Evolutionary conservation across 2,329 filamentous ascomycete species (phyloP), one percentile per base, ranked within the genome.

Genomic region (Calonectria leucothoes): DNA sequence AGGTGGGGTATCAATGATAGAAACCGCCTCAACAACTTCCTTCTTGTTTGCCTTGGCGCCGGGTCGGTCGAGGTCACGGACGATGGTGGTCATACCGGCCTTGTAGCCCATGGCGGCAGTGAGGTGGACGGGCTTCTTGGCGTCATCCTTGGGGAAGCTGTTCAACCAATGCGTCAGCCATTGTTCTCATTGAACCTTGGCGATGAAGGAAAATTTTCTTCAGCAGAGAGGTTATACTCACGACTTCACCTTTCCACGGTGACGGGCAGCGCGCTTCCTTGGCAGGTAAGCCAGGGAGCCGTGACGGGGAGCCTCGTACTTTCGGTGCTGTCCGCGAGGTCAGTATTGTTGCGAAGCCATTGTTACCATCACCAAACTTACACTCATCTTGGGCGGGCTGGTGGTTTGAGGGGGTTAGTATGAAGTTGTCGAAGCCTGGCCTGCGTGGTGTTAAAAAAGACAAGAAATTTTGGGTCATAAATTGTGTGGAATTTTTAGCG

Each of bases 41-140:
- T 98, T 95, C 95, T 98, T 98, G 95, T 99, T 95, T 89, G 97
- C 93, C 93, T 99, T 99, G 85, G 97, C 97, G 89, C 97, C 97
- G 81, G 97, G 97, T 89, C 97, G 94, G 93, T 99, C 97, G 88
- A 98, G 93, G 89, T 98, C 96, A 89, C 97, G 96, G 87, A 99
- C 97, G 89, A 98, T 97, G 85, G 97, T 99, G 88, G 95, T 98
- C 97, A 99, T 99, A 88, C 97, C 97, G 87, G 97, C 97, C 95
- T 99, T 99, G 94, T 99, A 99, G 88, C 97, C 97, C 93, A 98
- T 96, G 85, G 95, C 90, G 85, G 97, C 97, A 79, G 97, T 99
- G 85, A 99, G 93, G 92, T 99, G 97, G 88, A 98, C 95, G 85
- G 96, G 95, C 94, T 98, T 98, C 94, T 98, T 98, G 86, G 95